These are phyloP conservation scores for Zalerion maritima DNA, from an alignment of 495 filamentous ascomycete species.

Conservation along the genomic window DNA sequence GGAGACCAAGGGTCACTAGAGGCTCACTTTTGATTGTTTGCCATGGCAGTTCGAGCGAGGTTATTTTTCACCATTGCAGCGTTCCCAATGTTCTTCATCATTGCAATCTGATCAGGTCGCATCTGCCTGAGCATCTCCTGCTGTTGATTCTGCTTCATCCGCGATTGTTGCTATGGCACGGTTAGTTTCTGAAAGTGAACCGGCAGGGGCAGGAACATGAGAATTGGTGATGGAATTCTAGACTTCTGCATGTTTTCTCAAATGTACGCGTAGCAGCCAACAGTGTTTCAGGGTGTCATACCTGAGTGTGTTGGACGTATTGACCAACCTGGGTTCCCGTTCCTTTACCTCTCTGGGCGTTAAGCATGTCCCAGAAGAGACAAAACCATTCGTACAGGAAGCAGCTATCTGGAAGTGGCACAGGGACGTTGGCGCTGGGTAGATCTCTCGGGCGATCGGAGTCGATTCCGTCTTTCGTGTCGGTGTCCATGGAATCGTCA, in stretches of 20 bases:
- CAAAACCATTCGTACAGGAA: slow-evolving; percentile 93
- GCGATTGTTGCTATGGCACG: slow-evolving; percentile 43
- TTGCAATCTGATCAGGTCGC: slow-evolving; percentile 37
- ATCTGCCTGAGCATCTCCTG: slow-evolving; percentile 56
- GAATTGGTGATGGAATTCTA: background rate
- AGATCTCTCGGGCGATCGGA: slow-evolving; percentile 64
- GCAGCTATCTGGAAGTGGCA: slow-evolving; percentile 47
- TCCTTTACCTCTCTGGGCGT: slow-evolving; percentile 54
- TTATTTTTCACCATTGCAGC: slow-evolving; percentile 35
- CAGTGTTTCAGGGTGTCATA: slow-evolving; percentile 29
- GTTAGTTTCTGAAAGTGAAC: slow-evolving; percentile 8
- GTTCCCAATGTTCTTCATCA: slow-evolving; percentile 43
- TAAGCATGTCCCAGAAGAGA: slow-evolving; percentile 91
- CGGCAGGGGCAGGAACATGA: background rate
- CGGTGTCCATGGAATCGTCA: slow-evolving; percentile 68
- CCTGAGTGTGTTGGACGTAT: slow-evolving; percentile 72
- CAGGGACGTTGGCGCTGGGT: slow-evolving; percentile 54
- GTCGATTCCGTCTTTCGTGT: slow-evolving; percentile 61
- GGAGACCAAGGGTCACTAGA: slow-evolving; percentile 1
- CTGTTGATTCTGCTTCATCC: slow-evolving; percentile 49
- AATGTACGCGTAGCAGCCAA: no score
- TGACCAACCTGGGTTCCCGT: slow-evolving; percentile 38
- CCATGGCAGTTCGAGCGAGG: slow-evolving; percentile 58
- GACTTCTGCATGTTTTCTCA: no score
- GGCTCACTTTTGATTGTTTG: slow-evolving; percentile 61